These are phyloP conservation scores for Cutaneotrichosporon dermatis DNA, from an alignment of 1,284 basidiomycete species.

Conservation along the genomic window DNA sequence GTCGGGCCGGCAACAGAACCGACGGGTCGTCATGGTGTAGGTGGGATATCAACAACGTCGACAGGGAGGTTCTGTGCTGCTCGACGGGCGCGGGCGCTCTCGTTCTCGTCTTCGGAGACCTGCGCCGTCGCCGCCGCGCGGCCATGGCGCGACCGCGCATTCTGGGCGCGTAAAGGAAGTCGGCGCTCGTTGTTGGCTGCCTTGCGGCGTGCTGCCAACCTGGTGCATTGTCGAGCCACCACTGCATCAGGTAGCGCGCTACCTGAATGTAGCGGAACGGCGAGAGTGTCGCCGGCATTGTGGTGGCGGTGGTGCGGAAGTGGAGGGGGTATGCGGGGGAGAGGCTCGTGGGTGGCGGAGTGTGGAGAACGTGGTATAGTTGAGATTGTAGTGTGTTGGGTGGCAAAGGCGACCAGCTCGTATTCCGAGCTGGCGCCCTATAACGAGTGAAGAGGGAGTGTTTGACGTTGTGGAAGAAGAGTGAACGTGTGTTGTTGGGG, in stretches of 20 bases:
- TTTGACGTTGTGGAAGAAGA: no score
- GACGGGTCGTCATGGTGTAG: constrained; percentile 2
- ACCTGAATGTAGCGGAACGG: constrained; percentile 43
- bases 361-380: no score
- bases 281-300: constrained; percentile 38
- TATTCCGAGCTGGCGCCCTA: neutral
- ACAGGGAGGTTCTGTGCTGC: neutral
- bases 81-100: neutral
- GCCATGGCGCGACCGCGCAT: neutral
- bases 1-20: constrained; percentile 6
- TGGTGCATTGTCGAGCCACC: constrained; percentile 37
- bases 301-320: neutral
- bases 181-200: constrained; percentile 22
- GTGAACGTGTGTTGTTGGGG: neutral
- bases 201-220: constrained; percentile 24
- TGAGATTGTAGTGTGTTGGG: neutral
- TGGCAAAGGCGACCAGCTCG: constrained; percentile 5
- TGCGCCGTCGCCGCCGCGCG: neutral
- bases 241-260: constrained; percentile 37
- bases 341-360: no score
- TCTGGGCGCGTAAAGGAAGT: constrained; percentile 14
- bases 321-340: no score
- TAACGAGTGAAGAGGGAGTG: neutral
- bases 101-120: neutral
- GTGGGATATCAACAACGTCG: constrained; percentile 1